Evolutionary conservation across 2,329 filamentous ascomycete species (phyloP), one percentile per base, ranked within the genome.

Genomic region (Claviceps spartinae): DNA sequence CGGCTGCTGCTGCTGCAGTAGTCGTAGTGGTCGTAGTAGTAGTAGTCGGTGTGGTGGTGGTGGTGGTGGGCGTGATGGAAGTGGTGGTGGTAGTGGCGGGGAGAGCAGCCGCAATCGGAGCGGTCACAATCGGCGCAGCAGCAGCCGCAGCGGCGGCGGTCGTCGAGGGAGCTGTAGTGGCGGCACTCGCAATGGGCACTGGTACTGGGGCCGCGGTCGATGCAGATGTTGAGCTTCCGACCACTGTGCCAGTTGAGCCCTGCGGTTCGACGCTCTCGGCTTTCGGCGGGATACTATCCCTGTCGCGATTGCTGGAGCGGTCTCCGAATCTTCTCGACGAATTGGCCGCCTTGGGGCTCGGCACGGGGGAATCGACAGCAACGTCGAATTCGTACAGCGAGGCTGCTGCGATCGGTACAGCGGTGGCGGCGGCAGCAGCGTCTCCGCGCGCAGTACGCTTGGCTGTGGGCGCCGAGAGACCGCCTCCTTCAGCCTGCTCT

Each of bases 241-340:
- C 41, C 7, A 43, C 49, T 16, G 49, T 48, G 13, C 48, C 49
- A 8, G 36, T 48, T 24, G 70, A 67, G 4, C 69, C 70, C 40
- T 75, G 75, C 1, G 77, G 77, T 62, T 79, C 76, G 36, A 73
- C 76, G 60, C 76, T 79, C 55, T 79, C 77, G 8, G 73, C 70
- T 58, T 79, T 78, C 47, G 73, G 71, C 1, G 77, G 75, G 14
- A 76, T 70, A 54, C 77, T 79, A 57, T 78, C 76, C 30, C 75
- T 68, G 47, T 72, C 68, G 3, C 65, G 63, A 34, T 71, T 69
- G 55, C 66, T 72, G 55, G 52, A 59, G 57, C 62, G 60, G 56
- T 63, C 67, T 9, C 67, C 67, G 38, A 66, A 63, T 50, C 70
- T 70, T 43, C 63, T 59, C 48, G 60, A 64, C 8, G 64, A 62